Evolutionary conservation across 2,329 filamentous ascomycete genomes (phyloP).

Genomic region (Didymella arachidicola): DNA sequence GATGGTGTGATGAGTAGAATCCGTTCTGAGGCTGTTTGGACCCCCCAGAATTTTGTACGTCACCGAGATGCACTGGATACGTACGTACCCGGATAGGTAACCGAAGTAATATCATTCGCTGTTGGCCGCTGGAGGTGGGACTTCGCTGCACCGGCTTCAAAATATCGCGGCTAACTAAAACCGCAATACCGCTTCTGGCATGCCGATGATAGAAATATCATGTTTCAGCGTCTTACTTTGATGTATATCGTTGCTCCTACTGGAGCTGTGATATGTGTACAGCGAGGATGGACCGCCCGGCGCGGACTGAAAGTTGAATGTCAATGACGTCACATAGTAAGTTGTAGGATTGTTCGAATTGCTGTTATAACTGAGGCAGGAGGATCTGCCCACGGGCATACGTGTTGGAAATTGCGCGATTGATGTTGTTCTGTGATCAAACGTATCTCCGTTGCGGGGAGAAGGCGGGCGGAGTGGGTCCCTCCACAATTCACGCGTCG

Average conservation of each 20-base stretch:
- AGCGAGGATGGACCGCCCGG: background rate
- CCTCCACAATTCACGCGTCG: background rate
- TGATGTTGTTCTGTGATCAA: too few relatives aligned
- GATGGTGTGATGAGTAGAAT: background rate
- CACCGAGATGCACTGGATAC: background rate
- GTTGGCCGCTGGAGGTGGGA: background rate
- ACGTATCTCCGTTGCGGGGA: background rate
- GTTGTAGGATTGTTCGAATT: too few relatives aligned
- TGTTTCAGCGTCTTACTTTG: background rate
- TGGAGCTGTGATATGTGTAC: background rate
- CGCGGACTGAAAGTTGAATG: background rate
- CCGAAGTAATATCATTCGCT: constrained; percentile 3
- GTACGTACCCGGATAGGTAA: background rate
- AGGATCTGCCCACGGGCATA: too few relatives aligned
- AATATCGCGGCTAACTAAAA: background rate
- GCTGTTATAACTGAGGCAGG: background rate
- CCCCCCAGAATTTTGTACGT: background rate
- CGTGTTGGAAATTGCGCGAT: too few relatives aligned
- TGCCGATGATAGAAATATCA: background rate
- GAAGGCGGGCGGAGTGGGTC: background rate
- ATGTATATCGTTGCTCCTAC: background rate
- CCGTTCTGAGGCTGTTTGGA: background rate
- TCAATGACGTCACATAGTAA: background rate
- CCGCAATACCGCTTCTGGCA: constrained; percentile 1
- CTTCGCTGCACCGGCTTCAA: background rate